Conservation (phyloP, 2,329 filamentous ascomycete species). For the Hypoxylon sp. region DNA sequence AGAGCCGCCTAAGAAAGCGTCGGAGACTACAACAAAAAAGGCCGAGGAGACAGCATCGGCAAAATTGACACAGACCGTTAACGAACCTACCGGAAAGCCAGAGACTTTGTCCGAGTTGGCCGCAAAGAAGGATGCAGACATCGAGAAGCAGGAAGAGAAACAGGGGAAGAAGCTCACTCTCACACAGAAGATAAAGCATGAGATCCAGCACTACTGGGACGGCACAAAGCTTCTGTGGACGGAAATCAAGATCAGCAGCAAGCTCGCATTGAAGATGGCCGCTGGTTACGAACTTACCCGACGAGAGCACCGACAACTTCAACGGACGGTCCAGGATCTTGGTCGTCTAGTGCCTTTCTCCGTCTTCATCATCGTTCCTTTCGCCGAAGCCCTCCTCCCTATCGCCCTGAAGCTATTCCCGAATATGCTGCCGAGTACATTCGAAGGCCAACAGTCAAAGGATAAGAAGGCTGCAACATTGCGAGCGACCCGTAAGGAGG, state of each 20-base stretch:
- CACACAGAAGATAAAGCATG: slow-evolving; percentile 94
- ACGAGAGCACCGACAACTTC: slow-evolving; percentile 91
- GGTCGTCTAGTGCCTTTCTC: slow-evolving; percentile 95
- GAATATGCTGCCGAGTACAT: slow-evolving; percentile 96
- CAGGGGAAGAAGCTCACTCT: slow-evolving; percentile 89
- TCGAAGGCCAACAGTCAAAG: slow-evolving; percentile 91
- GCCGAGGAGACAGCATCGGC: slow-evolving; percentile 47
- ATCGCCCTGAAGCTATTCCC: slow-evolving; percentile 95
- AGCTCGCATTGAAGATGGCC: slow-evolving; percentile 95
- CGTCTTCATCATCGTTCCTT: slow-evolving; percentile 96
- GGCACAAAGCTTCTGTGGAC: slow-evolving; percentile 94
- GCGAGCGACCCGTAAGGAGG: slow-evolving; percentile 90
- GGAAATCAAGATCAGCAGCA: slow-evolving; percentile 93
- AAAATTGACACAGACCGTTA: slow-evolving; percentile 51
- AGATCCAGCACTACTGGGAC: slow-evolving; percentile 96
- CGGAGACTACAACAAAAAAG: slow-evolving; percentile 55
- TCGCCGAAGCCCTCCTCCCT: slow-evolving; percentile 92
- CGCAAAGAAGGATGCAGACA: slow-evolving; percentile 72
- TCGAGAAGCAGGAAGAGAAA: slow-evolving; percentile 77
- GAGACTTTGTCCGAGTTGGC: slow-evolving; percentile 73
- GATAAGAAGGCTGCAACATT: slow-evolving; percentile 88
- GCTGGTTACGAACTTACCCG: slow-evolving; percentile 96
- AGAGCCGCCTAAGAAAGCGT: slow-evolving; percentile 54
- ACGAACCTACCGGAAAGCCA: slow-evolving; percentile 56
- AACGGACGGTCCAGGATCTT: slow-evolving; percentile 93